A percentile compares a stretch with the other conserved stretches of the same genome.
phyloP scores from a whole-genome alignment of 2,329 filamentous ascomycete species.

The Bipolaris gigantea region DNA sequence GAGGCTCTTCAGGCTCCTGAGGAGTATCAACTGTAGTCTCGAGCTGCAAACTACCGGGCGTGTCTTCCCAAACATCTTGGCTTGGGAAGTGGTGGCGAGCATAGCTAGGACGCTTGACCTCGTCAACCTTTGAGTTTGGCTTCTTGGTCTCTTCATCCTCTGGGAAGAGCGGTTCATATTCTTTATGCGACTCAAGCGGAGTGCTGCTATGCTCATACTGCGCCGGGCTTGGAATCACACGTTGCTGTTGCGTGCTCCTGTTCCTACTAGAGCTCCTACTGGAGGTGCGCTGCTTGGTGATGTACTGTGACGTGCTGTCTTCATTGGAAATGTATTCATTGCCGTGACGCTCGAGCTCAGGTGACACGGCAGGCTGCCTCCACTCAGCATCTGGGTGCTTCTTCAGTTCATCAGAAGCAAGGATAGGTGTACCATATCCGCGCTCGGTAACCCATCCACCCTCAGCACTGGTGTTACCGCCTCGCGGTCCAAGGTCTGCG shows the following conservation, averaged over 20 bases:
- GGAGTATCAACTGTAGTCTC: conserved; percentile 82
- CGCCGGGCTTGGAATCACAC: conserved; percentile 31
- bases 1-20: conserved; percentile 59
- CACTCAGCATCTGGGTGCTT: conserved; percentile 70
- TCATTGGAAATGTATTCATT: conserved; percentile 56
- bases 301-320: conserved; percentile 44
- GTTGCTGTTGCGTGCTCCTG: conserved; percentile 59
- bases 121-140: conserved; percentile 56
- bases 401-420: conserved; percentile 83
- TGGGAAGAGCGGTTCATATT: conserved; percentile 93
- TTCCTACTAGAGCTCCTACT: conserved; percentile 52
- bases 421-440: conserved; percentile 73
- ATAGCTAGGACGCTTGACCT: conserved; percentile 57
- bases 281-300: conserved; percentile 57
- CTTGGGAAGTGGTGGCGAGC: conserved; percentile 76
- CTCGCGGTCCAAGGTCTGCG: conserved; percentile 54
- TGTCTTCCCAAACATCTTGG: conserved; percentile 96
- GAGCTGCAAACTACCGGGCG: conserved; percentile 79
- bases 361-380: conserved; percentile 80
- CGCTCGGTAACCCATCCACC: conserved; percentile 60
- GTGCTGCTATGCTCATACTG: conserved; percentile 61
- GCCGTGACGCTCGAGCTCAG: conserved; percentile 61
- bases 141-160: conserved; percentile 63
- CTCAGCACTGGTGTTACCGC: conserved; percentile 50
- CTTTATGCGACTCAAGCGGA: conserved; percentile 82